phyloP scores from a whole-genome alignment of 805 yeast genomes.

The Yarrowia sp. region DNA sequence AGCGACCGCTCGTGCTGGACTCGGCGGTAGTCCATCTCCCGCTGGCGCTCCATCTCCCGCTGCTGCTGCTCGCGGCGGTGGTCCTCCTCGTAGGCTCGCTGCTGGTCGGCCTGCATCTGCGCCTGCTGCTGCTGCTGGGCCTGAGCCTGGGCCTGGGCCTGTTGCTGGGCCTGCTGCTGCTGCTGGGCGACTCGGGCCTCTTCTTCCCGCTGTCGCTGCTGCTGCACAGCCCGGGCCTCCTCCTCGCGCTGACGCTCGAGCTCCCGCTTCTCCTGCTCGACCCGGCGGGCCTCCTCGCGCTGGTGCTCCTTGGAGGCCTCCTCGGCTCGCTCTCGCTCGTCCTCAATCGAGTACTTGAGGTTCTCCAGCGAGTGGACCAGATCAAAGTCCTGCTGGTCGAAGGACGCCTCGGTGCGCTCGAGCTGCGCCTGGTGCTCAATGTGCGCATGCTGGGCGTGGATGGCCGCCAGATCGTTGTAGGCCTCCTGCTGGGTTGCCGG shows the following conservation, averaged over 20 bases:
- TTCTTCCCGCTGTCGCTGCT: slow-evolving; percentile 10
- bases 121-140: slow-evolving; percentile 27
- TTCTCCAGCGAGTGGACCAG: slow-evolving; percentile 35
- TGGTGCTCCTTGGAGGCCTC: slow-evolving; percentile 53
- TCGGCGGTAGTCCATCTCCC: slow-evolving; percentile 25
- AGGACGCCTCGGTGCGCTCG: slow-evolving; percentile 37
- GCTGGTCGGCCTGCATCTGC: slow-evolving; percentile 14
- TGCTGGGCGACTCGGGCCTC: slow-evolving; percentile 26
- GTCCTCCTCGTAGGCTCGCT: slow-evolving; percentile 15
- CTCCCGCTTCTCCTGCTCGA: slow-evolving; percentile 83
- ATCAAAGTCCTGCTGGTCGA: slow-evolving; percentile 33
- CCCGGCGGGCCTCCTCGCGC: slow-evolving; percentile 85
- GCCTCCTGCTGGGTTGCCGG: slow-evolving; percentile 23
- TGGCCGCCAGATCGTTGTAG: slow-evolving; percentile 24
- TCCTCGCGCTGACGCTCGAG: slow-evolving; percentile 79
- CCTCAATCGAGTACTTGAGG: slow-evolving; percentile 35
- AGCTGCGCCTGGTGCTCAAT: slow-evolving; percentile 38
- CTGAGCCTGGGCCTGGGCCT: slow-evolving; percentile 20
- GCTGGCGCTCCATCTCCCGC: slow-evolving; percentile 24
- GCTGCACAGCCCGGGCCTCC: slow-evolving; percentile 25
- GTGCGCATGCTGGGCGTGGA: slow-evolving; percentile 31
- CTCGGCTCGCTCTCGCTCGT: slow-evolving; percentile 35
- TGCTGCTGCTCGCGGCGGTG: slow-evolving; percentile 37
- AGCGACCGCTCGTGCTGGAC: slow-evolving; percentile 22
- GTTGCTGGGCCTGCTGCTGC: neutral